Conservation (phyloP, 257 asterid genomes). For the Solanum tarijense region DNA sequence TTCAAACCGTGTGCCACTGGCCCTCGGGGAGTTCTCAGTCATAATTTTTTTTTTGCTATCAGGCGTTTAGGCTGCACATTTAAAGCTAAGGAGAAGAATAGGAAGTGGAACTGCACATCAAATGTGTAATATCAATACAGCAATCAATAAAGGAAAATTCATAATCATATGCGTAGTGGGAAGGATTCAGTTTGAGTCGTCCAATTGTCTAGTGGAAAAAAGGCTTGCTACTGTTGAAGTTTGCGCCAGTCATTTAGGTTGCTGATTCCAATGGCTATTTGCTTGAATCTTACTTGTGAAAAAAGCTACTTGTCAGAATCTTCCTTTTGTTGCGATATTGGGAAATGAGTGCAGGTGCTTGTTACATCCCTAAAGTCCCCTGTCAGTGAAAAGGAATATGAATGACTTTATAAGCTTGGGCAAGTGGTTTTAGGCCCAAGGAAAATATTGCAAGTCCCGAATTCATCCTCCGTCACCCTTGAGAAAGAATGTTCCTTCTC, state of each 20-base stretch:
- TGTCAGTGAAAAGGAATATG: background rate
- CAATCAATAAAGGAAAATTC: background rate
- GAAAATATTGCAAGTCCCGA: background rate
- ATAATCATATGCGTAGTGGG: background rate
- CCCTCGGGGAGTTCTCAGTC: background rate
- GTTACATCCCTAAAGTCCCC: background rate
- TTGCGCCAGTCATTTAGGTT: background rate
- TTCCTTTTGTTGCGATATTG: background rate
- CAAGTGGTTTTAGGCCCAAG: background rate
- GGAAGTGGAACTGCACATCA: background rate
- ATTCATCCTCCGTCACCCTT: background rate
- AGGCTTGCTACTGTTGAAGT: background rate
- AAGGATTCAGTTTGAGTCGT: background rate
- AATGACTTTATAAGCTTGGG: background rate
- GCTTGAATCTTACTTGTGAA: background rate
- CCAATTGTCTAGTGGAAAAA: background rate
- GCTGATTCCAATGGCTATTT: background rate
- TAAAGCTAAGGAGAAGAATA: background rate
- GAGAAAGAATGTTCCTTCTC: too few relatives aligned
- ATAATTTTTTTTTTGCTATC: background rate
- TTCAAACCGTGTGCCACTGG: background rate
- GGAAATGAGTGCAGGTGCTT: background rate
- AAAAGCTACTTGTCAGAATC: background rate
- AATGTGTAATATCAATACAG: background rate
- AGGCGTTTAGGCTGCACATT: background rate